Percentiles rank a stretch among this genome's conserved stretches.
Evolutionary conservation across 805 yeast species (phyloP).

Genomic region (Candida vartiovaarae): DNA sequence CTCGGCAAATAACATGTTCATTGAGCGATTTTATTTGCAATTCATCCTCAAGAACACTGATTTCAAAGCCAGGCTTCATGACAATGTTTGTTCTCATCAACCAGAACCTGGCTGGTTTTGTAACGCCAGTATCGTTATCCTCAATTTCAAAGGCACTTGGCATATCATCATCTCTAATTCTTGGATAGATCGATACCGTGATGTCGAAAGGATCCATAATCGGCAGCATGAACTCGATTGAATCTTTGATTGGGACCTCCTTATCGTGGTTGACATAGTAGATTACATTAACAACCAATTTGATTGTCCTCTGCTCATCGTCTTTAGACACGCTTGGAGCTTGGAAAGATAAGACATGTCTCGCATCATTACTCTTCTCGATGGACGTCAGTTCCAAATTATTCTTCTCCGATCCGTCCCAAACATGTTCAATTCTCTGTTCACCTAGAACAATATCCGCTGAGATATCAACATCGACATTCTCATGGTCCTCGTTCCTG

Average conservation of each 20-base stretch:
- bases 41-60: constrained; percentile 6
- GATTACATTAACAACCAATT: constrained; percentile 15
- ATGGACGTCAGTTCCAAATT: constrained; percentile 5
- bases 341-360: not conserved
- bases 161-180: constrained; percentile 22
- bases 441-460: constrained; percentile 9
- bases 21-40: constrained; percentile 26
- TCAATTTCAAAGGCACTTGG: constrained; percentile 22
- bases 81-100: constrained; percentile 25
- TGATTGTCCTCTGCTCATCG: not conserved
- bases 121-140: constrained; percentile 14
- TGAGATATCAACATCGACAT: constrained; percentile 24
- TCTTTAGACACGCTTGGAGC: constrained; percentile 5
- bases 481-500: constrained; percentile 26
- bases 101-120: constrained; percentile 32
- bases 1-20: constrained; percentile 28
- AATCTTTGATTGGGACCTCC: constrained; percentile 24
- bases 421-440: not conserved
- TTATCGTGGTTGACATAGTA: constrained; percentile 26
- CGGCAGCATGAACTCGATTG: constrained; percentile 19
- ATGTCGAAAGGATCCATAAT: constrained; percentile 26
- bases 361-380: constrained; percentile 2
- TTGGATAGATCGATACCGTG: constrained; percentile 27
- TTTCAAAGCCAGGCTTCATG: constrained; percentile 25
- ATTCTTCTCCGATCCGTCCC: constrained; percentile 1